Percentiles rank a stretch among this genome's conserved stretches.
These are phyloP conservation scores for Blastocystis sp. DNA, from an alignment of 352 stramenopile genomes.

Conservation along the genomic window DNA sequence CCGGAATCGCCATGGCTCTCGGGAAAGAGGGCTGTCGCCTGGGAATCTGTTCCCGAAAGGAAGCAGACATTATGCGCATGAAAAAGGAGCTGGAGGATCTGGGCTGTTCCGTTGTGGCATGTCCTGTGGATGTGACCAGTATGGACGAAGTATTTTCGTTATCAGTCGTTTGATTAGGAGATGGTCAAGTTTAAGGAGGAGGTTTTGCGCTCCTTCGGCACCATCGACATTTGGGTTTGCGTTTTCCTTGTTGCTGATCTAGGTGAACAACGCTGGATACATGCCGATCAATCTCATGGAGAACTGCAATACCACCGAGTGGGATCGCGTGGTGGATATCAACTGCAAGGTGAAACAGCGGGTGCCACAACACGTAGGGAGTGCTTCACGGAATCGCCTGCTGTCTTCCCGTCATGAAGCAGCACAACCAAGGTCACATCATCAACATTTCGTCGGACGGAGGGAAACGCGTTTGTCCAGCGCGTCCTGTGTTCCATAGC, in stretches of 20 bases:
- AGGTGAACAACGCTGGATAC: conserved; percentile 55
- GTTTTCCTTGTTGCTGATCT: background rate
- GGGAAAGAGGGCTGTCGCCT: conserved; percentile 34
- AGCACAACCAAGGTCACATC: conserved; percentile 50
- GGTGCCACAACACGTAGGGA: background rate
- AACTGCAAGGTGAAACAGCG: conserved; percentile 28
- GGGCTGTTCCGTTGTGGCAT: conserved; percentile 9
- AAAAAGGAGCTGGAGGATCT: conserved; percentile 26
- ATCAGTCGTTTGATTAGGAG: background rate
- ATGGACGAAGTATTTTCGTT: conserved; percentile 6
- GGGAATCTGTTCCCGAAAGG: conserved; percentile 54
- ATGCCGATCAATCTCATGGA: conserved; percentile 47
- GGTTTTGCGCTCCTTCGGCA: conserved; percentile 30
- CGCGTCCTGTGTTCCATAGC: background rate
- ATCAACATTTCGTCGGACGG: conserved; percentile 55
- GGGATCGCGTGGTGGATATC: conserved; percentile 37
- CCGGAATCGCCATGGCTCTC: background rate
- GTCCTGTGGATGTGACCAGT: conserved; percentile 26
- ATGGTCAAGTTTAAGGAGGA: background rate
- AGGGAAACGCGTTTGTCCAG: background rate
- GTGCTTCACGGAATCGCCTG: conserved; percentile 53
- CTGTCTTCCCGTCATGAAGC: conserved; percentile 50
- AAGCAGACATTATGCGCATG: conserved; percentile 34
- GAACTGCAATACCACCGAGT: conserved; percentile 1
- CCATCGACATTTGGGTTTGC: conserved; percentile 51